Percentiles rank a stretch among this genome's conserved stretches.
These are phyloP conservation scores for Colletotrichum sp. DNA, from an alignment of 2,329 filamentous ascomycete species.

Conservation along the genomic window DNA sequence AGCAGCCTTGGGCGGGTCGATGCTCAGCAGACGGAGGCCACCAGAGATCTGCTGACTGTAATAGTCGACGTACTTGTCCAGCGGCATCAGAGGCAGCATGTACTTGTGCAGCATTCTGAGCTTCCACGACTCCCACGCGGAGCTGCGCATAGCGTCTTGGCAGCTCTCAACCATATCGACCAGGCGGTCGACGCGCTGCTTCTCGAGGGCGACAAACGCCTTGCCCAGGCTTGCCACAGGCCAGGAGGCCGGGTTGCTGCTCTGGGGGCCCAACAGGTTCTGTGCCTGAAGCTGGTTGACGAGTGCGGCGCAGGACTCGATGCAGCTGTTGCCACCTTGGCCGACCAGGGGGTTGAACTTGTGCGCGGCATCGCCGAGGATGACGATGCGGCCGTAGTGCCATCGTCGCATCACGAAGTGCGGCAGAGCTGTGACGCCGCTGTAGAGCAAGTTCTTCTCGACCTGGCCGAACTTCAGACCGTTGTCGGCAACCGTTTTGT, in stretches of 20 bases:
- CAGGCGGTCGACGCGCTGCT: not conserved
- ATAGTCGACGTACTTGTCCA: not conserved
- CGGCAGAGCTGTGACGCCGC: slow-evolving; percentile 13
- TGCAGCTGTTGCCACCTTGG: slow-evolving; percentile 31
- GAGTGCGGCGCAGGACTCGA: slow-evolving; percentile 29
- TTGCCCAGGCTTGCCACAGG: not conserved
- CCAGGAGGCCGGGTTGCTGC: not conserved
- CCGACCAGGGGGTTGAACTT: slow-evolving; percentile 36
- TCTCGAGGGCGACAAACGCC: not conserved
- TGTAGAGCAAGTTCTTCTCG: not conserved
- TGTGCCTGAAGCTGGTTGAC: slow-evolving; percentile 24
- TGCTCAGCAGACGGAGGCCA: not conserved
- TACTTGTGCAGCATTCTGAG: slow-evolving; percentile 1
- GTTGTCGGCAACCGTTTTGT: not conserved
- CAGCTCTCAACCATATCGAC: slow-evolving; percentile 2
- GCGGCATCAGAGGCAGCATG: not conserved
- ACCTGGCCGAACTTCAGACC: not conserved
- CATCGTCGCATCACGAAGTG: slow-evolving; percentile 26
- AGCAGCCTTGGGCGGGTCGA: not conserved
- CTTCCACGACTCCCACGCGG: slow-evolving; percentile 1
- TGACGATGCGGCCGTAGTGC: slow-evolving; percentile 33
- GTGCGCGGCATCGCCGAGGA: slow-evolving; percentile 37
- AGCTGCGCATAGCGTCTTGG: slow-evolving; percentile 12
- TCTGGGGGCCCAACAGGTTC: not conserved
- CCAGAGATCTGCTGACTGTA: slow-evolving; percentile 1